Percentiles rank a stretch among this genome's conserved stretches.
phyloP scores from a whole-genome alignment of 31 red algal species.

The Asparagopsis taxiformis region DNA sequence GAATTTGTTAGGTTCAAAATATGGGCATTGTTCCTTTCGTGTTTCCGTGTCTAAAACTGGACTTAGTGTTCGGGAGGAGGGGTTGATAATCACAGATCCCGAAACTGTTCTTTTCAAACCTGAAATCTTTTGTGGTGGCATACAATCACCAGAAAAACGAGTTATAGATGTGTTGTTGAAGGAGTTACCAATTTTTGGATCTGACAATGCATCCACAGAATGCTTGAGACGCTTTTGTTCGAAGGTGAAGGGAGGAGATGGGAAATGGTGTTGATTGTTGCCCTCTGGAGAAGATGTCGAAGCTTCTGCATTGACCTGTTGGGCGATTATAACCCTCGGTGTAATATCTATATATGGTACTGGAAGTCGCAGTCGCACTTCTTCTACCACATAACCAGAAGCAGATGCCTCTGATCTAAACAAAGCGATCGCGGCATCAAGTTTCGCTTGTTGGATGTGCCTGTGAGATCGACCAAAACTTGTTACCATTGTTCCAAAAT shows the following conservation, averaged over 20 bases:
- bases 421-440: slow-evolving; percentile 63
- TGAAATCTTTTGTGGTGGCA: neutral
- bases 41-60: no score
- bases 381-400: slow-evolving; percentile 75
- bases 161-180: slow-evolving; percentile 13
- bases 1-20: no score
- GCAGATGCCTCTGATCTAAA: slow-evolving; percentile 72
- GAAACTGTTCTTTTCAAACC: slow-evolving; percentile 63
- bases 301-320: slow-evolving; percentile 32
- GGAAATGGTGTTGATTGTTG: slow-evolving; percentile 40
- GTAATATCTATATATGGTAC: slow-evolving; percentile 53
- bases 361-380: slow-evolving; percentile 59
- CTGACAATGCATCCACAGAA: neutral
- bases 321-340: slow-evolving; percentile 67
- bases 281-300: slow-evolving; percentile 40
- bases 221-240: neutral
- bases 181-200: neutral
- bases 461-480: neutral
- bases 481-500: neutral
- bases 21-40: slow-evolving; percentile 2
- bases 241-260: slow-evolving; percentile 10
- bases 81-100: slow-evolving; percentile 48
- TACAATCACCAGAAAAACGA: neutral
- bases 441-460: slow-evolving; percentile 46
- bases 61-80: slow-evolving; percentile 16